Conservation (phyloP, 305 asterid species). For the Lippia alba region DNA sequence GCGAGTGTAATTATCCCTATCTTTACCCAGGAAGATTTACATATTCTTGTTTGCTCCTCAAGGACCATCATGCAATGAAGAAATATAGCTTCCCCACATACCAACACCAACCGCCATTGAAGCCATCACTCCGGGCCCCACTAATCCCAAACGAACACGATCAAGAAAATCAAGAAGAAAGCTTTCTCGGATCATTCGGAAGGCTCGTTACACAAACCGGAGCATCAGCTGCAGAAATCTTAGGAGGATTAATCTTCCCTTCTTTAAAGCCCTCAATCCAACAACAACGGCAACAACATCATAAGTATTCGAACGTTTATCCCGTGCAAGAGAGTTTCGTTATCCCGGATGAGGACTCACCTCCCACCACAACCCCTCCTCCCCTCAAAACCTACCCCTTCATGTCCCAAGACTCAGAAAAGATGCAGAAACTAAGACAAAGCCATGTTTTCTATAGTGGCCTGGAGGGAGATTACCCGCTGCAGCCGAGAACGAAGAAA, state of each 20-base stretch:
- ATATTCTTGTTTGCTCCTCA: slow-evolving; percentile 31
- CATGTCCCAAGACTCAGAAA: slow-evolving; percentile 87
- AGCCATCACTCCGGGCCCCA: slow-evolving; percentile 58
- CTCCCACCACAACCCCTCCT: slow-evolving; percentile 87
- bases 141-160: slow-evolving; percentile 73
- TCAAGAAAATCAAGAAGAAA: slow-evolving; percentile 81
- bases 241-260: slow-evolving; percentile 67
- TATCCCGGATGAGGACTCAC: slow-evolving; percentile 78
- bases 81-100: slow-evolving; percentile 38
- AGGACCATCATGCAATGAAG: slow-evolving; percentile 51
- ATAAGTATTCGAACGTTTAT: slow-evolving; percentile 56
- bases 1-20: too few species aligned
- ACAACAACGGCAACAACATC: slow-evolving; percentile 50
- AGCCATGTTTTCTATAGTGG: slow-evolving; percentile 75
- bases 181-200: slow-evolving; percentile 72
- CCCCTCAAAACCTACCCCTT: slow-evolving; percentile 89
- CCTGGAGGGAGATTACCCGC: slow-evolving; percentile 65
- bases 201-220: slow-evolving; percentile 68
- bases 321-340: slow-evolving; percentile 84
- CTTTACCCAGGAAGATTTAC: neutral
- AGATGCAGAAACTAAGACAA: slow-evolving; percentile 81
- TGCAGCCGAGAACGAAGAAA: slow-evolving; percentile 56
- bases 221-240: slow-evolving; percentile 65
- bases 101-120: slow-evolving; percentile 60
- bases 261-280: slow-evolving; percentile 47